Conservation (phyloP, 768 basidiomycete genomes). For the Ramaria sp. region DNA sequence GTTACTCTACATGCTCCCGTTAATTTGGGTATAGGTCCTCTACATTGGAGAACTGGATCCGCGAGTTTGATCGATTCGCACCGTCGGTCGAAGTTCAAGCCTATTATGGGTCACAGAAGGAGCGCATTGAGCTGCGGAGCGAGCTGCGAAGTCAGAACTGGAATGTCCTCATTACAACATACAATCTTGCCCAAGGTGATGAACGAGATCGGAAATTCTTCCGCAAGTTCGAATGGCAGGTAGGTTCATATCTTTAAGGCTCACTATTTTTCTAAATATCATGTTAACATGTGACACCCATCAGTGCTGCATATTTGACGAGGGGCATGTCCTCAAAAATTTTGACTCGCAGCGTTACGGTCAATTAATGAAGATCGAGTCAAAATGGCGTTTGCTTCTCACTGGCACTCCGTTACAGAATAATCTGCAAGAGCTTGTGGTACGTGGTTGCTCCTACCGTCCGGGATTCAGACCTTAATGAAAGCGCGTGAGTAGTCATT, state of each 20-base stretch:
- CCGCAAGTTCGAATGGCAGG: constrained; percentile 84
- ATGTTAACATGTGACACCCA: not conserved
- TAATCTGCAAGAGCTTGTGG: constrained; percentile 82
- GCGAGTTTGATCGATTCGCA: constrained; percentile 89
- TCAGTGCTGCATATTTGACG: constrained; percentile 90
- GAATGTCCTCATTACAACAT: constrained; percentile 94
- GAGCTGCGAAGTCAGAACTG: constrained; percentile 60
- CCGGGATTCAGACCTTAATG: constrained; percentile 2
- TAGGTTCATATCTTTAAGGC: constrained; percentile 27
- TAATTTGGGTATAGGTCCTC: constrained; percentile 52
- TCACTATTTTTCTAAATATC: too few species aligned
- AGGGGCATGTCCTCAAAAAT: constrained; percentile 96
- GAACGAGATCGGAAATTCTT: constrained; percentile 88
- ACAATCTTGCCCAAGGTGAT: constrained; percentile 86
- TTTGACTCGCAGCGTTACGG: constrained; percentile 96
- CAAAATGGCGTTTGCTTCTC: constrained; percentile 82
- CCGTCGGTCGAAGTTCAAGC: constrained; percentile 78
- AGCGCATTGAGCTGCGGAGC: constrained; percentile 62
- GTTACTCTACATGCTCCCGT: not conserved
- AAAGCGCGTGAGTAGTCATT: constrained; percentile 53
- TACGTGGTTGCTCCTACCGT: constrained; percentile 27
- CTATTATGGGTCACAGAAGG: constrained; percentile 90
- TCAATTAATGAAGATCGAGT: constrained; percentile 72
- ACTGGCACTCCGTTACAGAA: constrained; percentile 96
- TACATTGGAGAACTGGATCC: constrained; percentile 96